Base-by-base conservation (phyloP, 2,329 filamentous ascomycete genomes). In the Triangularia setosa region DNA sequence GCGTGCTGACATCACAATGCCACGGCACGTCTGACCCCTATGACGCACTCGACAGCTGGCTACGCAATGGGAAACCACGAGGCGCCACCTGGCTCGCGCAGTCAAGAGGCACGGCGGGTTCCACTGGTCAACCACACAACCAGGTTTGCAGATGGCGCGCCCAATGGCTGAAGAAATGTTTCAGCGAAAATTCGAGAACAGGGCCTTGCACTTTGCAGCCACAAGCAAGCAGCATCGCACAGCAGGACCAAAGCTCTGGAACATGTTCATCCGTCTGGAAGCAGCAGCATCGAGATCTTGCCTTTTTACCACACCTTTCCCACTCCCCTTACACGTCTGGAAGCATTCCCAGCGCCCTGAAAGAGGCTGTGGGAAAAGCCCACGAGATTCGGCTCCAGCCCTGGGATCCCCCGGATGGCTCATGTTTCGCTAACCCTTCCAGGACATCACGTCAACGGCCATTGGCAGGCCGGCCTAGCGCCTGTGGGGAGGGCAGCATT, bases 11-110 rank as follows among this genome's bases (percentile, higher is more conserved):
- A 24, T 55, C 25, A 25, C 52, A 40, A 40, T 52, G 27, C 58
- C 14, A 21, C 58, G 35, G 58, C 58, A 60, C 25, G 18, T 59
- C 44, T 53, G 35, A 57, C 61, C 61, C 61, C 61, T 58, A 59
- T 63, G 61, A 63, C 61, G 61, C 61, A 63, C 40, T 55, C 25
- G 24, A 62, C 55, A 21, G 53, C 9, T 23, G 52, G 25, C 23
- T 24, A 27, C 52, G 53, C 24, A 53, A 60, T 21, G 16, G 33
- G 24, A 57, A 56, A 62, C n/a, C 60, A 57, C 60, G 53, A 58
- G 60, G 35, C 60, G 59, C 57, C 57, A 59, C 57, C 40, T 59
- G 35, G 35, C 40, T 23, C 23, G 33, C 28, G 27, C 55, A 58
- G 55, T 12, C 18, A 33, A 58, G 27, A 30, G 55, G 21, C 52